Evolutionary conservation across 768 basidiomycete species (phyloP), one percentile per base, ranked within the genome.

Genomic region (Cystobasidium onofrii): DNA sequence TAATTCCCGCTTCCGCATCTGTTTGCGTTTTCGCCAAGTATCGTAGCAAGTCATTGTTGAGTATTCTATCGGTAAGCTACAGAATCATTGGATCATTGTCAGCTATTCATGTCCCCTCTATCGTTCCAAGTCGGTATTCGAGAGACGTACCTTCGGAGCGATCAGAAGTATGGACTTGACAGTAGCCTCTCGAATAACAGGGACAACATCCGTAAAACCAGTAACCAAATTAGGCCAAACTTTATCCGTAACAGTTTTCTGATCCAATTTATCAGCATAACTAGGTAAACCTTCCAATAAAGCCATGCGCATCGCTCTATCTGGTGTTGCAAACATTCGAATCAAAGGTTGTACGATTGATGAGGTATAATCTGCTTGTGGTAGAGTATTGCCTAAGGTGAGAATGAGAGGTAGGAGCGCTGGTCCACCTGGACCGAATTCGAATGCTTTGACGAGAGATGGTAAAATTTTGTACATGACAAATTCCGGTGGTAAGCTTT

Each of bases 11-110:
- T 81, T 99, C 96, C 0, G 88, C 84, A 79, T 98, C 96, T 39
- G 85, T 87, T 82, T 99, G 96, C 82, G 91, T 89, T 78, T 91
- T 91, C 1, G 95, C 95, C 27, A 99, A 86, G 75, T 90, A 86
- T 1, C 95, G 89, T 13, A 99, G 86, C 23, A 99, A 87, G 75
- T 99, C 96, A 78, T 98, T 99, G 82, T 99, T 99, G 43, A 98
- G 84, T 44, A 97, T 86, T 1, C 95, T 89, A 76, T 96, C 93
- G 63, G 84, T 89, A 64, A 99, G 84, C 92, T 96, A 75, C 1
- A 34, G 6, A 44, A 50, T 9, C 4, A 43, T 29, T 33, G 23
- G 29, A 54, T 33, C 31, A 60, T 7, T 1, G 29, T 27, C 44
- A 64, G 29, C n/a, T n/a, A n/a, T n/a, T n/a, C n/a, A n/a, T n/a